Base-by-base conservation (phyloP, 352 stramenopile species). In the Phytophthora boehmeriae region DNA sequence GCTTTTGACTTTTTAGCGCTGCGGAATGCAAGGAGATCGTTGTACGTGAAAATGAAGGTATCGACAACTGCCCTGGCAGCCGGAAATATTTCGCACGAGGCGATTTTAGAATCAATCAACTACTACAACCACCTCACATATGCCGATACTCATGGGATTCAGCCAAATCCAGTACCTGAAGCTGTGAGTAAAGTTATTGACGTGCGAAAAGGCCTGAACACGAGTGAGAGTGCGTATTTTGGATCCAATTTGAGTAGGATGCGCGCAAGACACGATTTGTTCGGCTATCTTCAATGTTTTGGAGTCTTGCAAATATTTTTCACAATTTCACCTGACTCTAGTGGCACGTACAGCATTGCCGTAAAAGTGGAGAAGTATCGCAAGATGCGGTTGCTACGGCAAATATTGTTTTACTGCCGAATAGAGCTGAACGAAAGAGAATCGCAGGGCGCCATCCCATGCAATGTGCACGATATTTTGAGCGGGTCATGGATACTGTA, bases 291-390 rank as follows among this genome's bases (percentile, higher is more conserved):
- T 0, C 47, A 65, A 14, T 46, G 58, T 4, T 67, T 73, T 45
- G 68, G 63, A 0, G 35, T 54, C 8, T 16, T 70, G 0, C 68
- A 73, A 19, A 11, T 76, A 0, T 76, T 72, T 14, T 67, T 76
- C 17, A 73, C 59, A 1, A 39, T 72, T 10, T 76, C 63, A 1
- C 68, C 68, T 11, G 68, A 72, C 19, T 61, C 68, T 0, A 45
- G 54, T 0, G 68, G 63, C 1, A 62, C 52, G 0, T 68, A 60
- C 20, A 55, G 8, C 11, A 70, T 73, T 28, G 54, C 45, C 1
- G 23, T 70, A 0, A 55, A 59, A n/a, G n/a, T n/a, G n/a, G n/a
- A n/a, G n/a, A n/a, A n/a, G n/a, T n/a, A n/a, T n/a, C n/a, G n/a
- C n/a, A n/a, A n/a, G n/a, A n/a, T n/a, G n/a, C n/a, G n/a, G n/a